A percentile compares a stretch with the other conserved stretches of the same genome.
phyloP scores from a whole-genome alignment of 2,329 filamentous ascomycete species.

The Paramyrothecium sp. region DNA sequence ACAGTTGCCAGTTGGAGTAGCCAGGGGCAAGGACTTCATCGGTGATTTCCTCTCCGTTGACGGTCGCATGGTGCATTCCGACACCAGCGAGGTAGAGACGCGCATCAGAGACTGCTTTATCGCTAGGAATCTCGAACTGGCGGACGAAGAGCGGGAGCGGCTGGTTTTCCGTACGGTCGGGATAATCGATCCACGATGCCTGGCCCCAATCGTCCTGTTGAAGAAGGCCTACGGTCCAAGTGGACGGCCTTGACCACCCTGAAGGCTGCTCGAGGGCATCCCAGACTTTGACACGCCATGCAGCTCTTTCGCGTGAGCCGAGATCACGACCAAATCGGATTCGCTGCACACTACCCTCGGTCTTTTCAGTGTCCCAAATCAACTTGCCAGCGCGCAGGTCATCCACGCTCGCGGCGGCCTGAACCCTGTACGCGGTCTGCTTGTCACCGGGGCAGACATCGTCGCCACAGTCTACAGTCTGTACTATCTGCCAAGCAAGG shows the following conservation, averaged over 20 bases:
- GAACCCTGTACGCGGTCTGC: background rate
- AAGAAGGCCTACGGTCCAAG: background rate
- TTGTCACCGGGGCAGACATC: background rate
- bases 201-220: background rate
- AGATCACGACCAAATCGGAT: background rate
- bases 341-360: background rate
- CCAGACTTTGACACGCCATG: background rate
- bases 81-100: background rate
- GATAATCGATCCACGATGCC: background rate
- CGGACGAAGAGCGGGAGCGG: background rate
- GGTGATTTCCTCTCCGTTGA: background rate
- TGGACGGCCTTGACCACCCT: background rate
- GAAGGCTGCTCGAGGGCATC: background rate
- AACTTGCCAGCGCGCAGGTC: background rate
- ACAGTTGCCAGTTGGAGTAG: background rate
- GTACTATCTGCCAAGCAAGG: background rate
- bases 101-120: background rate
- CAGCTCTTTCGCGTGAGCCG: background rate
- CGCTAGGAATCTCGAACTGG: background rate
- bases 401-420: background rate
- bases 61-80: background rate
- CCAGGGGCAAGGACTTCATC: background rate
- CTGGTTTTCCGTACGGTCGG: background rate
- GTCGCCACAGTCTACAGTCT: background rate
- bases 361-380: background rate